Conservation (phyloP, 208 protist genomes). For the Leishmania mexicana region DNA sequence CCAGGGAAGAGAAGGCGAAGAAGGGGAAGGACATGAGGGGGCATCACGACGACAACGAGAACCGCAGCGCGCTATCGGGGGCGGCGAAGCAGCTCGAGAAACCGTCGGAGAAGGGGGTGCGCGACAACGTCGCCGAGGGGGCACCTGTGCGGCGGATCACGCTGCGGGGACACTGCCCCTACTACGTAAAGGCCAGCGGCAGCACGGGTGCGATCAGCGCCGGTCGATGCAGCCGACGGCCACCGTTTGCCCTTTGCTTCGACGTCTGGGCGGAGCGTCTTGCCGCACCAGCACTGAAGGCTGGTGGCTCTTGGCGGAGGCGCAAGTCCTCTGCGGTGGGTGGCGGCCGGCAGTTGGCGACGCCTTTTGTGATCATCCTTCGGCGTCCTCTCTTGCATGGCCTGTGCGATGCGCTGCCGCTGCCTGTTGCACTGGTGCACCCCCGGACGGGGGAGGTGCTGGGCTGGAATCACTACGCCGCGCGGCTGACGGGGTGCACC, state of each 20-base stretch:
- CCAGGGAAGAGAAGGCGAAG: background rate
- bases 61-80: background rate
- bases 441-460: constrained; percentile 57
- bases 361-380: constrained; percentile 33
- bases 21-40: background rate
- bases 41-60: background rate
- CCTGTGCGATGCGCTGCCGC: constrained; percentile 54
- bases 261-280: constrained; percentile 52
- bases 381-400: constrained; percentile 68
- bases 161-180: constrained; percentile 32
- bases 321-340: background rate
- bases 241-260: constrained; percentile 40
- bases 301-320: background rate
- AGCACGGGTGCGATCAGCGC: background rate
- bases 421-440: constrained; percentile 67
- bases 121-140: constrained; percentile 12
- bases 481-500: constrained; percentile 36
- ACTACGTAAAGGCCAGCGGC: constrained; percentile 6
- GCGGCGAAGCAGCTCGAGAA: background rate
- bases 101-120: background rate
- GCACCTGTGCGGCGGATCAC: constrained; percentile 32
- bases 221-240: constrained; percentile 2
- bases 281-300: background rate
- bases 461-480: constrained; percentile 57
- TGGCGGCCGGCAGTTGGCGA: background rate